Conservation (phyloP, 2,329 filamentous ascomycete genomes). For the Calycina herbarum region DNA sequence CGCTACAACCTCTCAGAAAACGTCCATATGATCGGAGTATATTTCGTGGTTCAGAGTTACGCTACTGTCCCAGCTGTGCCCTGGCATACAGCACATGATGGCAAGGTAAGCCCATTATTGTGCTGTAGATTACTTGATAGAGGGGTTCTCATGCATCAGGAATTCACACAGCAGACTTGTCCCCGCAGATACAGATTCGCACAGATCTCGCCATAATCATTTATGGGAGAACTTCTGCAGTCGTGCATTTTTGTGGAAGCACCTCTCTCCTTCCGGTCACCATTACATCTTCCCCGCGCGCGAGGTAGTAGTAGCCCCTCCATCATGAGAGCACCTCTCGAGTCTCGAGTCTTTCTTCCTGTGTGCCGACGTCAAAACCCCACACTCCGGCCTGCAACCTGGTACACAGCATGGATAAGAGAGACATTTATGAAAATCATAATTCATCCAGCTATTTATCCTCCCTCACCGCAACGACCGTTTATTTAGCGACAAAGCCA, state of each 20-base stretch:
- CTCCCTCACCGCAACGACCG: neutral
- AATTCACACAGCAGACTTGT: neutral
- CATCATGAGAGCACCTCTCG: neutral
- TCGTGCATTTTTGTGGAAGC: slow-evolving; percentile 6
- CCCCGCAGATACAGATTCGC: neutral
- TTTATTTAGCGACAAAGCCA: neutral
- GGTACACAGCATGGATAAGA: neutral
- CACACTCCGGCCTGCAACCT: neutral
- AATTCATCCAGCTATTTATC: slow-evolving; percentile 6
- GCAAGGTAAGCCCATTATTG: neutral
- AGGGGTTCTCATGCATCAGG: neutral
- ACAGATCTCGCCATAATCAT: slow-evolving; percentile 8
- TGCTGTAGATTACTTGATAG: neutral
- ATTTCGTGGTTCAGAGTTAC: neutral
- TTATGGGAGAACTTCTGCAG: neutral
- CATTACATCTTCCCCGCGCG: neutral
- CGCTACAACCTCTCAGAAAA: neutral
- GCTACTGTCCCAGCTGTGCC: neutral
- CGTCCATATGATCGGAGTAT: neutral
- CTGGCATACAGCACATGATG: neutral
- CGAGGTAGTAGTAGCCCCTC: slow-evolving; percentile 3
- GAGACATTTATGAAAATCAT: slow-evolving; percentile 7
- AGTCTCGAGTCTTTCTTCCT: neutral
- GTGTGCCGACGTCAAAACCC: neutral
- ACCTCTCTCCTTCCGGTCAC: slow-evolving; percentile 8